Base-by-base conservation (phyloP, 177 flowering plant species). In the Tripterygium wilfordii region DNA sequence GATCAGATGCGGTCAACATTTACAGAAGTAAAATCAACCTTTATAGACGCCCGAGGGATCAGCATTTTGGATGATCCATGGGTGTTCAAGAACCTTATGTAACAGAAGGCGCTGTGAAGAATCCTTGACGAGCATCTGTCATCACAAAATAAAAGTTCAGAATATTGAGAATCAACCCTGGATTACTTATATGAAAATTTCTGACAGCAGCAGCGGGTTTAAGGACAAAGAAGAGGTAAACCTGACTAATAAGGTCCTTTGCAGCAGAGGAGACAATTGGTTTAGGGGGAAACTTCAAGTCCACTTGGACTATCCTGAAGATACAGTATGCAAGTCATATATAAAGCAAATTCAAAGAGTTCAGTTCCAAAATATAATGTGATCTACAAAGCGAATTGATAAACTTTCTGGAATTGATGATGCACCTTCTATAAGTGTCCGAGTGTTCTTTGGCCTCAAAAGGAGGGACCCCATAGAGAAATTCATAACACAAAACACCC, bases 401-500 rank as follows among this genome's bases (percentile, higher is more conserved):
- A n/a, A n/a, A n/a, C n/a, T n/a, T n/a, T n/a, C n/a, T n/a, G n/a
- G n/a, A 30, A 30, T 6, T 30, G 33, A 30, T 12, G 12, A n/a
- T 36, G 53, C 60, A 87, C 99, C 99, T 94, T 72, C 82, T 70
- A 17, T 94, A 94, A 13, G 99, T 94, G 58, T 94, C 99, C 0
- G 99, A 86, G 60, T 94, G 97, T 56, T 94, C 95, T 62, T 81
- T 83, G 29, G 95, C 99, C 60, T 94, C 99, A 68, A 94, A 94
- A 22, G 99, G 99, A 43, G 99, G 99, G 19, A 83, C 79, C 24
- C 99, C 99, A 48, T 94, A 89, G 0, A 94, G 85, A 51, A 89
- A 94, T 60, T 94, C 99, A 43, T 84, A 94, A 71, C 97, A 87
- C 50, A 94, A 64, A 14, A 94, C 74, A 27, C 99, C 99, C 29